Conservation (phyloP, 2,329 filamentous ascomycete species). For the Penicillium rolfsii region DNA sequence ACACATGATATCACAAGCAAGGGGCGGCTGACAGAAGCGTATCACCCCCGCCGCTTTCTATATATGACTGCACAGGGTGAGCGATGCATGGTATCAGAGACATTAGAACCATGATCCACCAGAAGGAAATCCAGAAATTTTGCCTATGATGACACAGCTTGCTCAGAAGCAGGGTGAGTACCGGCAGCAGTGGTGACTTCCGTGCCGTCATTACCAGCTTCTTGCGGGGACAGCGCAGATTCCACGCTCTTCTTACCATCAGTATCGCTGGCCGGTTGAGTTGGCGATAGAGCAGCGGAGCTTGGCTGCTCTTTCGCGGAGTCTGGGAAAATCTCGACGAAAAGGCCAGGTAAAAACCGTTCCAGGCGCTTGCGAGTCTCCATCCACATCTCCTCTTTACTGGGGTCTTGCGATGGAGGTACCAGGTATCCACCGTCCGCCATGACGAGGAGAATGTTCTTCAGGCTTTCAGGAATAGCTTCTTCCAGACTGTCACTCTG, state of each 20-base stretch:
- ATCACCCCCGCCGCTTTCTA: conserved; percentile 17
- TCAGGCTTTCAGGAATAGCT: conserved; percentile 90
- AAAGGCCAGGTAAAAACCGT: conserved; percentile 62
- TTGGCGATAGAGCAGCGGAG: conserved; percentile 27
- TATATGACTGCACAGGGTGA: conserved; percentile 22
- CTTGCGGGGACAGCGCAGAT: conserved; percentile 1
- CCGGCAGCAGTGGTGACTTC: conserved; percentile 8
- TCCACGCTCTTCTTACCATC: conserved; percentile 17
- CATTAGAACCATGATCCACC: conserved; percentile 1
- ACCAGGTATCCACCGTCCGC: conserved; percentile 83
- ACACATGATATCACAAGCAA: not conserved
- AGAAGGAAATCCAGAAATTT: not conserved
- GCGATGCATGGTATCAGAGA: conserved; percentile 4
- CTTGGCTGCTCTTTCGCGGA: conserved; percentile 21
- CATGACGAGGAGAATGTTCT: conserved; percentile 97
- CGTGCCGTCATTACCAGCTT: not conserved
- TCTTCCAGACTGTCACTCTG: conserved; percentile 91
- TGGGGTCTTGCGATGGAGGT: conserved; percentile 60
- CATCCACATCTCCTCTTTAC: conserved; percentile 60
- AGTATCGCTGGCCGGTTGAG: conserved; percentile 21
- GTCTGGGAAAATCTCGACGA: conserved; percentile 61
- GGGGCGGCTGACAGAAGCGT: not conserved
- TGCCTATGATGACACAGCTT: conserved; percentile 13
- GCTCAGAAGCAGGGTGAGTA: conserved; percentile 6
- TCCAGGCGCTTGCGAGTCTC: conserved; percentile 65